Percentiles rank a stretch among this genome's conserved stretches.
These are phyloP conservation scores for Pharus latifolius DNA, from an alignment of 176 grass and related monocot genomes.

Conservation along the genomic window DNA sequence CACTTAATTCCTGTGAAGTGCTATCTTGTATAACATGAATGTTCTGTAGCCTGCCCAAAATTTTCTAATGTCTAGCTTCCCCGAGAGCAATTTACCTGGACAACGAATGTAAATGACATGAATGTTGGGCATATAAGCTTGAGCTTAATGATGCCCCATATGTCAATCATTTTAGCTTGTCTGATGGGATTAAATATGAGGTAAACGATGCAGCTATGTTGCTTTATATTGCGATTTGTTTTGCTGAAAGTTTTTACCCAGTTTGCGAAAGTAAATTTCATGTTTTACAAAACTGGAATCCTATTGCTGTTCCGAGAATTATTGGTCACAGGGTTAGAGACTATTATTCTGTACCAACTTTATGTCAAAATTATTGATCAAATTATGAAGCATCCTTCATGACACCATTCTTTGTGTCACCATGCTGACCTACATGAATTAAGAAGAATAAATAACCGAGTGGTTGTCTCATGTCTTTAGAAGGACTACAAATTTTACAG, in stretches of 20 bases:
- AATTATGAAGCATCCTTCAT: too few relatives aligned
- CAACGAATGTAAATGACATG: background rate
- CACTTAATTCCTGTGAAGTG: background rate
- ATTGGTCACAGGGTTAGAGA: background rate
- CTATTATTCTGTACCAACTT: background rate
- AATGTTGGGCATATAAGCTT: too few relatives aligned
- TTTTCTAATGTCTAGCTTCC: background rate
- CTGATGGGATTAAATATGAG: too few relatives aligned
- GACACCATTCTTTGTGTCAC: background rate
- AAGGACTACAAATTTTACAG: background rate
- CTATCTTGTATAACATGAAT: background rate
- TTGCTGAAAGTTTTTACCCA: too few relatives aligned
- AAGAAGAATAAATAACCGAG: background rate
- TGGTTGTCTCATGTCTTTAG: conserved; percentile 9
- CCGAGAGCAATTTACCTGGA: background rate
- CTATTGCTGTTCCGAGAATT: background rate
- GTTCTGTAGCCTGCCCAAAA: background rate
- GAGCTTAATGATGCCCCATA: too few relatives aligned
- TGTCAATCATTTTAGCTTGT: too few relatives aligned
- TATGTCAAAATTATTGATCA: background rate
- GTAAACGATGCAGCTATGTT: too few relatives aligned
- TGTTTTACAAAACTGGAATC: background rate
- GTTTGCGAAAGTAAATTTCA: background rate
- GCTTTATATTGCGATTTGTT: too few relatives aligned
- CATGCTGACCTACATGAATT: too few relatives aligned